Evolutionary conservation across 1,139 yeast species (phyloP).

Genomic region (Schizosaccharomyces versatilis): DNA sequence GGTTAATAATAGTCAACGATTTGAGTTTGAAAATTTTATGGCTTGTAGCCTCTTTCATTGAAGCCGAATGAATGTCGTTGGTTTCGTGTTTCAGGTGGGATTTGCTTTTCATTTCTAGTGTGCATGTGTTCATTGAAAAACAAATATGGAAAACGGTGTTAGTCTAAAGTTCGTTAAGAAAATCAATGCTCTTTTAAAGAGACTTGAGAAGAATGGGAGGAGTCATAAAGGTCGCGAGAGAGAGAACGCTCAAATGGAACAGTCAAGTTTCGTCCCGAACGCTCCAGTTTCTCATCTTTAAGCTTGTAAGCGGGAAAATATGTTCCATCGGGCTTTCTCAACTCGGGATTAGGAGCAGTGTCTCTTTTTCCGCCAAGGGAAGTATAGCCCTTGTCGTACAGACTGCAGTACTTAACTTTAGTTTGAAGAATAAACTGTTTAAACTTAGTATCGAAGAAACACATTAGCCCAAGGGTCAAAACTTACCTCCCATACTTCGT

Average conservation of each 20-base stretch:
- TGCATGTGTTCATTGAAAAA: neutral
- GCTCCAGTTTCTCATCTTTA: slow-evolving; percentile 34
- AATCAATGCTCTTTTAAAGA: neutral
- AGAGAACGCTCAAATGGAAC: neutral
- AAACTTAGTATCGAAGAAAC: neutral
- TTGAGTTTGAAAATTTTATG: too few species aligned
- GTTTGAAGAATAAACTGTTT: neutral
- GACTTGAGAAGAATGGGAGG: neutral
- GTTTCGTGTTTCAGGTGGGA: neutral
- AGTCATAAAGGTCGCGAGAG: neutral
- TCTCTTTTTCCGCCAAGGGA: slow-evolving; percentile 51
- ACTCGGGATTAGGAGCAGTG: slow-evolving; percentile 42
- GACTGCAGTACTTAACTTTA: slow-evolving; percentile 28
- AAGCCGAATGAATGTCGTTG: too few species aligned
- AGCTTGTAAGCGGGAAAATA: slow-evolving; percentile 47
- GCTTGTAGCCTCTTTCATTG: too few species aligned
- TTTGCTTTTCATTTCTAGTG: neutral
- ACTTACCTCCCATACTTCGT: slow-evolving; percentile 43
- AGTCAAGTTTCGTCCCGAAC: slow-evolving; percentile 21
- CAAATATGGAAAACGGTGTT: neutral
- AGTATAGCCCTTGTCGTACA: slow-evolving; percentile 60
- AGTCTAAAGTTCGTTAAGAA: neutral
- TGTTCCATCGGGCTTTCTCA: slow-evolving; percentile 15
- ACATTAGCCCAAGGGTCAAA: neutral
- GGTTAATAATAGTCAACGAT: too few species aligned